Evolutionary conservation across 106 monocot genomes (phyloP).

Genomic region (Platanthera zijinensis): DNA sequence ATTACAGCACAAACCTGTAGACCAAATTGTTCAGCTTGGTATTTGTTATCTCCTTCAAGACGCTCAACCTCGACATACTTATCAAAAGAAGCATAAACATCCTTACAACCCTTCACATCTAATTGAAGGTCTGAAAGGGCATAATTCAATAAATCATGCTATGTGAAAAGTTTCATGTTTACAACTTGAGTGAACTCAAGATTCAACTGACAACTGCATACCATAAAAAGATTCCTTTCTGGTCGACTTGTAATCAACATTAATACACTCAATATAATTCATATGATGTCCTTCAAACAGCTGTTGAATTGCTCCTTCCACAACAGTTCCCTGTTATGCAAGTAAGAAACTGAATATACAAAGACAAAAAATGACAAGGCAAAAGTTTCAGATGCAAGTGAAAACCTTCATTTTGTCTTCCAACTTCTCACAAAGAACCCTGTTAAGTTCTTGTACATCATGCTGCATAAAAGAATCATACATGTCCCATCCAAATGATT

Average conservation of each 20-base stretch:
- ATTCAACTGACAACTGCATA: constrained; percentile 6
- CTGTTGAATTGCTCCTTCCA: constrained; percentile 89
- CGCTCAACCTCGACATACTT: constrained; percentile 91
- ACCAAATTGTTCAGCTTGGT: constrained; percentile 84
- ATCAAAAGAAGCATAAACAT: constrained; percentile 93
- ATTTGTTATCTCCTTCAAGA: constrained; percentile 92
- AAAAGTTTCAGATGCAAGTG: neutral
- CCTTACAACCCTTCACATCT: constrained; percentile 83
- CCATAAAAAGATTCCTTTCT: constrained; percentile 95
- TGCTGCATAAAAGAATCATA: constrained; percentile 97
- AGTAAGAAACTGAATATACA: constrained; percentile 7
- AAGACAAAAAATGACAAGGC: neutral
- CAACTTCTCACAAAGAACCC: constrained; percentile 82
- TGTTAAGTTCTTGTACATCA: constrained; percentile 87
- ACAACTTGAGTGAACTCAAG: neutral
- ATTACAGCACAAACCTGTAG: constrained; percentile 49
- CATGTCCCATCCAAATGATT: constrained; percentile 94
- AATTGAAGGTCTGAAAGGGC: constrained; percentile 59
- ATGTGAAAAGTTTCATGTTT: neutral
- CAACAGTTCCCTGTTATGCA: constrained; percentile 72
- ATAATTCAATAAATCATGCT: neutral
- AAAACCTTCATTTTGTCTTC: constrained; percentile 91
- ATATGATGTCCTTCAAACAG: constrained; percentile 96
- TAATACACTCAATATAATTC: constrained; percentile 92
- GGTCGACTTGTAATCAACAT: constrained; percentile 83